Conservation (phyloP, 1,284 basidiomycete species). For the Pseudozyma thailandica region DNA sequence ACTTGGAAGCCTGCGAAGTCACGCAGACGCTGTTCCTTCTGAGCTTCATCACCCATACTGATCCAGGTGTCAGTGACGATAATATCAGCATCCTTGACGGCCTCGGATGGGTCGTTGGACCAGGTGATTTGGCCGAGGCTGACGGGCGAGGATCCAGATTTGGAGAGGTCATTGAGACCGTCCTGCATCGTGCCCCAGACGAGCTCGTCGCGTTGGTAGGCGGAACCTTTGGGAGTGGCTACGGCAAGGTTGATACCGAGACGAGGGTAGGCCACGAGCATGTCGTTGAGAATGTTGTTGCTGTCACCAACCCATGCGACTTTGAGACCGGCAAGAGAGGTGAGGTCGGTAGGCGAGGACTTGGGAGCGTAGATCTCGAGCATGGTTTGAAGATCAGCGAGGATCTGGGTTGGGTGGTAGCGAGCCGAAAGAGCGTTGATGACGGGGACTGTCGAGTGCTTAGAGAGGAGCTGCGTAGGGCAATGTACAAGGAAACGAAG, state of each 20-base stretch:
- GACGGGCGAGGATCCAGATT: conserved; percentile 66
- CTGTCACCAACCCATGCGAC: conserved; percentile 91
- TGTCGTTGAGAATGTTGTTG: conserved; percentile 95
- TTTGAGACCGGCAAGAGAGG: conserved; percentile 65
- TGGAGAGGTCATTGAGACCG: conserved; percentile 59
- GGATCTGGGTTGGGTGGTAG: conserved; percentile 95
- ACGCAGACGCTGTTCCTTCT: conserved; percentile 85
- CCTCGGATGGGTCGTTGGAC: conserved; percentile 82
- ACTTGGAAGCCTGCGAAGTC: conserved; percentile 95
- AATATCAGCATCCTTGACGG: conserved; percentile 88
- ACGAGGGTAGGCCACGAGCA: conserved; percentile 92
- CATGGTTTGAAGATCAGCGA: conserved; percentile 91
- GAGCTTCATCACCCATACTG: conserved; percentile 97
- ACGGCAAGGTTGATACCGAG: conserved; percentile 87
- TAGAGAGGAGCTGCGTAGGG: conserved; percentile 75
- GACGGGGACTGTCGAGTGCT: conserved; percentile 89
- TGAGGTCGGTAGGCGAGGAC: conserved; percentile 70
- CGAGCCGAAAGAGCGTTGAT: conserved; percentile 93
- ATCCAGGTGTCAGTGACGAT: conserved; percentile 82
- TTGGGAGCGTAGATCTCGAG: conserved; percentile 75
- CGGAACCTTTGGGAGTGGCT: conserved; percentile 77
- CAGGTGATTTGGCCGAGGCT: conserved; percentile 74
- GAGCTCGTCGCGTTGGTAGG: conserved; percentile 79
- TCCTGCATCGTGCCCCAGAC: conserved; percentile 74
- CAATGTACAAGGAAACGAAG: background rate